A percentile compares a stretch with the other conserved stretches of the same genome.
Evolutionary conservation across 75 land plant genomes (phyloP).

Genomic region (Selaginella tamariscina): DNA sequence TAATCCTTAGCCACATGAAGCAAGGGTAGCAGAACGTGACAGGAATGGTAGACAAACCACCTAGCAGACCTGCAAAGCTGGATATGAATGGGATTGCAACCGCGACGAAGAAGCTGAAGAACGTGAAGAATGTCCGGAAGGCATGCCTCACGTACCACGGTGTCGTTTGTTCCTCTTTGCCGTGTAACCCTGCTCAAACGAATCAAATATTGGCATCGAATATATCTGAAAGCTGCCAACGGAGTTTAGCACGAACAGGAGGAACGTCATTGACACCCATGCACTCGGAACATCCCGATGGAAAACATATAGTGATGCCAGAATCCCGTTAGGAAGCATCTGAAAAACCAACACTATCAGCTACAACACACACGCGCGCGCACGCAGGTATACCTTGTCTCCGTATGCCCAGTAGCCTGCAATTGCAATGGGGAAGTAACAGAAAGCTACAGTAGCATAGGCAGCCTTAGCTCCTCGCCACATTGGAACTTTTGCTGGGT

Average conservation of each 20-base stretch:
- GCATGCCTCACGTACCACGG: conserved; percentile 39
- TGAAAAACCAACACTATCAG: conserved; percentile 21
- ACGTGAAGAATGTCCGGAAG: conserved; percentile 34
- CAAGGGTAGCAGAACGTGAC: conserved; percentile 80
- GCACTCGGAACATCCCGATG: conserved; percentile 35
- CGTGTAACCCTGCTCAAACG: conserved; percentile 48
- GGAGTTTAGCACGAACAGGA: conserved; percentile 59
- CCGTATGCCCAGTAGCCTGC: conserved; percentile 10
- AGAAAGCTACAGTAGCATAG: neutral
- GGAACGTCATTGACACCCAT: conserved; percentile 37
- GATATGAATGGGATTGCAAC: conserved; percentile 66
- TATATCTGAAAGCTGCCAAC: conserved; percentile 80
- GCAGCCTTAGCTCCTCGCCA: conserved; percentile 3
- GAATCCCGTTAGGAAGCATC: conserved; percentile 59
- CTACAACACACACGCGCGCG: too few species aligned
- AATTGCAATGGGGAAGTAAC: conserved; percentile 6
- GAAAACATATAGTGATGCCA: conserved; percentile 43
- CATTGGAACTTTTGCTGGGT: conserved; percentile 9
- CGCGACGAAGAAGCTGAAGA: conserved; percentile 41
- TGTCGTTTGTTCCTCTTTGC: conserved; percentile 36
- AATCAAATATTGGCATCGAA: conserved; percentile 75
- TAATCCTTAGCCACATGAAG: conserved; percentile 72
- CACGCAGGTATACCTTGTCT: neutral
- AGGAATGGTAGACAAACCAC: conserved; percentile 60
- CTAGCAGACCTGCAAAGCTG: conserved; percentile 60